These are phyloP conservation scores for Aspergillus carlsbadensis DNA, from an alignment of 495 filamentous ascomycete species.

Conservation along the genomic window DNA sequence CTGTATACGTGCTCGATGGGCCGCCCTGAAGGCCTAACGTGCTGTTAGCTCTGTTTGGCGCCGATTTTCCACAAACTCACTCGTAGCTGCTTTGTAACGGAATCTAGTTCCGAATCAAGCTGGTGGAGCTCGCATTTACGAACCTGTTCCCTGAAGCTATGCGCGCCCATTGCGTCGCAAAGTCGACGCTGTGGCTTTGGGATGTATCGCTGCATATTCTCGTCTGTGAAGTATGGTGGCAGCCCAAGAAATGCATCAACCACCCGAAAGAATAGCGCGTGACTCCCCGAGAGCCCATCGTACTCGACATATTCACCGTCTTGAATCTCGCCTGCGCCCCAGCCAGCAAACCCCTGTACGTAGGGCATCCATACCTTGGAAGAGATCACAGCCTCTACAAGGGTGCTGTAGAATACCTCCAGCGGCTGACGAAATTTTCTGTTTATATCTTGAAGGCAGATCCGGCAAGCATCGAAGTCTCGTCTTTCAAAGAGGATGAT, in stretches of 20 bases:
- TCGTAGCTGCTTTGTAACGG: too few species aligned
- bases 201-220: constrained; percentile 26
- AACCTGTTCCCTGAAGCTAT: constrained; percentile 13
- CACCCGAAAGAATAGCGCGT: constrained; percentile 40
- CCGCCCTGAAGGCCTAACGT: constrained; percentile 32
- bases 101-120: constrained; percentile 27
- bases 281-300: constrained; percentile 45
- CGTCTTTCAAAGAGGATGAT: constrained; percentile 21
- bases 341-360: constrained; percentile 45
- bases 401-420: constrained; percentile 27
- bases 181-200: constrained; percentile 33
- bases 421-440: constrained; percentile 23
- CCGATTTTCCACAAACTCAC: too few species aligned
- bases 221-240: constrained; percentile 33
- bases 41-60: constrained; percentile 29
- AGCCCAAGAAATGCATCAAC: constrained; percentile 45
- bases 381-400: constrained; percentile 24
- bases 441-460: constrained; percentile 23
- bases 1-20: constrained; percentile 36
- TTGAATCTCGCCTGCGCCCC: constrained; percentile 32
- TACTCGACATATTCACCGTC: constrained; percentile 34
- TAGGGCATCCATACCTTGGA: constrained; percentile 33
- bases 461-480: constrained; percentile 21
- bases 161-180: constrained; percentile 22
- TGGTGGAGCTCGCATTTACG: constrained; percentile 20